Percentiles rank a stretch among this genome's conserved stretches.
phyloP scores from a whole-genome alignment of 1,284 basidiomycete species.

The Pseudozyma hubeiensis region DNA sequence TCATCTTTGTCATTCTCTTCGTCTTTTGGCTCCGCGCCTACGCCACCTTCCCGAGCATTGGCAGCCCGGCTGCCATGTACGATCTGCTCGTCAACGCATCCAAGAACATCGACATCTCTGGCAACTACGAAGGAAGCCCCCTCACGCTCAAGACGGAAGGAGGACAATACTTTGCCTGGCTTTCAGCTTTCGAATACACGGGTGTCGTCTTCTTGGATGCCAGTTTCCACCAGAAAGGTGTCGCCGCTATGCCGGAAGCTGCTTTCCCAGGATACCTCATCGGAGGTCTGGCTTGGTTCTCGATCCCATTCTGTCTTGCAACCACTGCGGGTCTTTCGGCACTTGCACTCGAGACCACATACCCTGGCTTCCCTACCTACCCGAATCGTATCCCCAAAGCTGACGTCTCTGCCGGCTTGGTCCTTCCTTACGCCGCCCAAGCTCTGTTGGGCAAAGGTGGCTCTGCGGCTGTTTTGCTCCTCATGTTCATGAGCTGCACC shows the following conservation, averaged over 20 bases:
- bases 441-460: slow-evolving; percentile 60
- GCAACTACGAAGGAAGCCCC: slow-evolving; percentile 51
- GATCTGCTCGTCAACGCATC: slow-evolving; percentile 40
- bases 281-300: slow-evolving; percentile 61
- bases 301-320: slow-evolving; percentile 57
- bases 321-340: slow-evolving; percentile 60
- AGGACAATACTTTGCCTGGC: slow-evolving; percentile 57
- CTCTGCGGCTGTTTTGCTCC: slow-evolving; percentile 51
- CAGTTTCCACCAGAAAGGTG: slow-evolving; percentile 58
- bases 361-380: slow-evolving; percentile 57
- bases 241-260: slow-evolving; percentile 56
- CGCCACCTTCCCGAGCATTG: slow-evolving; percentile 54
- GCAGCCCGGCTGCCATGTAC: slow-evolving; percentile 54
- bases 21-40: slow-evolving; percentile 54
- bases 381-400: slow-evolving; percentile 50
- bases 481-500: slow-evolving; percentile 65
- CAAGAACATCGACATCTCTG: slow-evolving; percentile 24
- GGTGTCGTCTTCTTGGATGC: slow-evolving; percentile 59
- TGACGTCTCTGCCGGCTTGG: slow-evolving; percentile 59
- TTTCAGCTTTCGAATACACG: slow-evolving; percentile 54
- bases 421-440: slow-evolving; percentile 60
- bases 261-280: slow-evolving; percentile 60
- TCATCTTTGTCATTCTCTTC: slow-evolving; percentile 63
- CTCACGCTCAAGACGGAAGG: slow-evolving; percentile 57
- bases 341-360: slow-evolving; percentile 57